A percentile compares a stretch with the other conserved stretches of the same genome.
These are phyloP conservation scores for Skeletonema marinoi DNA, from an alignment of 108 stramenopile genomes.

Conservation along the genomic window DNA sequence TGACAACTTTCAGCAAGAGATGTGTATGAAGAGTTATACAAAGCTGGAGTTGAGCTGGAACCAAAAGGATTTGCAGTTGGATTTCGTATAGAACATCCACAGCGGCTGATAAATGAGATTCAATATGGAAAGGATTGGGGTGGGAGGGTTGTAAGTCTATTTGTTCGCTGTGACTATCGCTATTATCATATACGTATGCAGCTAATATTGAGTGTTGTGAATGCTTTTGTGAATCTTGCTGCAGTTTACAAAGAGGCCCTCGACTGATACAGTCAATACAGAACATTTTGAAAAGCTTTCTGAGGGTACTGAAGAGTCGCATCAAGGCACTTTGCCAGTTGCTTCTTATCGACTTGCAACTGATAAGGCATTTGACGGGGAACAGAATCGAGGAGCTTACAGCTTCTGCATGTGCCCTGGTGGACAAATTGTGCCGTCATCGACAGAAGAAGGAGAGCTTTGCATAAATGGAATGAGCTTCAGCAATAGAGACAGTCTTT, in stretches of 20 bases:
- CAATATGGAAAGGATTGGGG: slow-evolving; percentile 90
- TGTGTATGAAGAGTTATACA: slow-evolving; percentile 84
- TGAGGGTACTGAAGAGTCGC: slow-evolving; percentile 16
- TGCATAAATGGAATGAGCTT: slow-evolving; percentile 98
- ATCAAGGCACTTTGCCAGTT: slow-evolving; percentile 72
- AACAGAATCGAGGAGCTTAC: slow-evolving; percentile 67
- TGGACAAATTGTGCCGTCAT: slow-evolving; percentile 94
- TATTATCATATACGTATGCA: not conserved
- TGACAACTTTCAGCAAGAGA: slow-evolving; percentile 65
- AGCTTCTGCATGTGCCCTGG: slow-evolving; percentile 84
- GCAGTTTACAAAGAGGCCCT: slow-evolving; percentile 59
- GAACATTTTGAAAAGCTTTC: slow-evolving; percentile 49
- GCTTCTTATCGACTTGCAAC: slow-evolving; percentile 91
- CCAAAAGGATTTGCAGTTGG: slow-evolving; percentile 96
- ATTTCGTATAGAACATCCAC: slow-evolving; percentile 95
- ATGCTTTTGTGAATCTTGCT: not conserved
- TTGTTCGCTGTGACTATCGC: not conserved
- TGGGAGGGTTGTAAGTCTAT: slow-evolving; percentile 48
- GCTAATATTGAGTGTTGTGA: not conserved
- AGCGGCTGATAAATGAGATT: slow-evolving; percentile 82
- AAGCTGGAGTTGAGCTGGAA: slow-evolving; percentile 70
- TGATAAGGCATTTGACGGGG: slow-evolving; percentile 78
- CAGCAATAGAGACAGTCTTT: slow-evolving; percentile 80
- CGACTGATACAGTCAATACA: slow-evolving; percentile 69
- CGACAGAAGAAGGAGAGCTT: slow-evolving; percentile 79